These are phyloP conservation scores for Aegilops sharonensis DNA, from an alignment of 176 grass and related monocot species.

Conservation along the genomic window DNA sequence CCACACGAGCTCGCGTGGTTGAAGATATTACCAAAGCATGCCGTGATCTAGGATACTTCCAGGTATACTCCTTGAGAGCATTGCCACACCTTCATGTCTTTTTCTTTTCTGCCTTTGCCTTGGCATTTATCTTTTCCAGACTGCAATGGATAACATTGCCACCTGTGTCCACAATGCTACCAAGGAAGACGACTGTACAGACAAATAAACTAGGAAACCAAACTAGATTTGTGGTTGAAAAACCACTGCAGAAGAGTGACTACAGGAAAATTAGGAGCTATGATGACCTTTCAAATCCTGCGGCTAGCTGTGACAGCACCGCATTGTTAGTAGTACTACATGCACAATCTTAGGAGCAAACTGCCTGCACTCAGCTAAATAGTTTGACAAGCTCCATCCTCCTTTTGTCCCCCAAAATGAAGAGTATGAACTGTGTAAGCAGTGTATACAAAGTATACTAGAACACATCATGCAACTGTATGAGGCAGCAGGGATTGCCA, in stretches of 20 bases:
- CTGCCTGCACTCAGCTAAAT: not conserved
- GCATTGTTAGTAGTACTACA: not conserved
- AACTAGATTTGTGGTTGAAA: not conserved
- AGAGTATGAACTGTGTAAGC: not conserved
- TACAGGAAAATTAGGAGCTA: not conserved
- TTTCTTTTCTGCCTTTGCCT: not conserved
- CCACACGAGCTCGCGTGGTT: not conserved
- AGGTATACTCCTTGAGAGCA: constrained; percentile 29
- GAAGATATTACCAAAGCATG: constrained; percentile 40
- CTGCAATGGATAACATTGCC: not conserved
- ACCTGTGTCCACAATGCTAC: constrained; percentile 8
- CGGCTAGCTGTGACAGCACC: not conserved
- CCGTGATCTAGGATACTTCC: constrained; percentile 44
- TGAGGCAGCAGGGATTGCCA: not conserved
- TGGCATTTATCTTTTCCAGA: constrained; percentile 12
- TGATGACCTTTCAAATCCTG: not conserved
- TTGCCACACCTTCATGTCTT: not conserved
- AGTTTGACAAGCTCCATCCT: not conserved
- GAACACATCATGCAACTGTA: too few relatives aligned
- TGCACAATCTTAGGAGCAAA: not conserved
- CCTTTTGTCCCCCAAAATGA: not conserved
- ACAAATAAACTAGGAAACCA: not conserved
- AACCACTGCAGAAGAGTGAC: not conserved
- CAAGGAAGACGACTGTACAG: constrained; percentile 3
- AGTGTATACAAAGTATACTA: not conserved